Evolutionary conservation across 2,329 filamentous ascomycete genomes (phyloP), one percentile per base, ranked within the genome.

Genomic region (Neopestalotiopsis clavispora): DNA sequence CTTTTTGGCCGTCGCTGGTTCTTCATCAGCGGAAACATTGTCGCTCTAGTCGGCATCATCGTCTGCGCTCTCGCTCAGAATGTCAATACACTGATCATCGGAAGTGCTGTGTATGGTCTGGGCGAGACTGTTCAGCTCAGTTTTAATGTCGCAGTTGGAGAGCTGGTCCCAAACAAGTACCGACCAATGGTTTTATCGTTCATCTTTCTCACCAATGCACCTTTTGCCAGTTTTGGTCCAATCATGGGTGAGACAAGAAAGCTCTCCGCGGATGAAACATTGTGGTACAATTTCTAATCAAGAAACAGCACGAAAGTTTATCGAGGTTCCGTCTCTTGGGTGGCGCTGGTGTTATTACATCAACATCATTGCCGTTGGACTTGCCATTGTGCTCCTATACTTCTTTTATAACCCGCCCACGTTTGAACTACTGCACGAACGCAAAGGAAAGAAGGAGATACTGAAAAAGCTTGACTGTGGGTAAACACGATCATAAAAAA

Each of bases 131-230:
- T 78, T 2, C 80, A 81, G 73, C 73, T 81, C 59, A 79, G 75
- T 45, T 81, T 79, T 71, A 79, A 80, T 57, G 78, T 80, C 10
- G 77, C 78, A 5, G 74, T 83, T 13, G 78, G 79, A 20, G 82
- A 84, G 72, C 72, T 84, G 20, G 79, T 83, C 14, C 81, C 82
- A 20, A 83, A 82, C 74, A 83, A 83, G 74, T 80, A 82, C 67
- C 78, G 81, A 9, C 75, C 77, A 12, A 71, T 78, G 66, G 78
- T 78, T 4, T 62, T 76, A 7, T 76, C 77, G 5, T 75, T 79
- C 34, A 74, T 80, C 32, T 81, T 80, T 58, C 68, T 76, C 42
- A 78, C 78, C 3, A 79, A 78, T 45, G 78, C 78, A 2, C 78
- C 77, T 4, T 78, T 78, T 58, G 77, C 77, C 14, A 74, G 74